Conservation (phyloP, 345 rosid genomes). For the Gossypium turneri region DNA sequence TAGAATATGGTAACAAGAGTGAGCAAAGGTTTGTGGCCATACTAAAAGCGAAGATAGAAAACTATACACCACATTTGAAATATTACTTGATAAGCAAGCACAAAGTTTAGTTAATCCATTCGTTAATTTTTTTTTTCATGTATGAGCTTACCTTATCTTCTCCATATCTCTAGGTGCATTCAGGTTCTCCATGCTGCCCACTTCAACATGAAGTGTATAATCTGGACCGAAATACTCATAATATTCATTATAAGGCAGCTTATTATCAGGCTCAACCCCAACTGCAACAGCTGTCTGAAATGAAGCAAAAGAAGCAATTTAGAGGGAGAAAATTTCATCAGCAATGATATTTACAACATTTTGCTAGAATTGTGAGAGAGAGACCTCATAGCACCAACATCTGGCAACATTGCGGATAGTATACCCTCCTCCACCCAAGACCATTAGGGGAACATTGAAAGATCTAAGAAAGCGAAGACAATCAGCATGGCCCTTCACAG, state of each 20-base stretch:
- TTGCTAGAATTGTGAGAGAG: conserved; percentile 15
- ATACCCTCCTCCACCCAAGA: conserved; percentile 98
- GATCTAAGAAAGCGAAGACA: conserved; percentile 91
- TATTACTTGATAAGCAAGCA: neutral
- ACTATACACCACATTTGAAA: neutral
- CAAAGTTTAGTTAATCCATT: neutral
- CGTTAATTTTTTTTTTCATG: neutral
- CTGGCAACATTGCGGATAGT: conserved; percentile 97
- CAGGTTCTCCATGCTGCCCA: conserved; percentile 71
- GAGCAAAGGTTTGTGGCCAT: neutral
- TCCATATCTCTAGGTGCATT: conserved; percentile 81
- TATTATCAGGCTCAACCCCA: conserved; percentile 93
- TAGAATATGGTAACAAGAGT: neutral
- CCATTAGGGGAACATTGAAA: conserved; percentile 88
- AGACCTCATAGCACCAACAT: conserved; percentile 98
- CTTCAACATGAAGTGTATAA: conserved; percentile 86
- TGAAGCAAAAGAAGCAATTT: conserved; percentile 15
- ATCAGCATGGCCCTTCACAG: conserved; percentile 97
- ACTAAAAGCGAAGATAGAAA: neutral
- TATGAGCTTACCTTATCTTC: conserved; percentile 59
- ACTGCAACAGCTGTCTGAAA: conserved; percentile 95
- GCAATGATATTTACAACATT: neutral
- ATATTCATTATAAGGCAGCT: conserved; percentile 89
- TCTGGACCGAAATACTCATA: conserved; percentile 96
- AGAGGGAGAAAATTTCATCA: neutral